Percentiles rank a stretch among this genome's conserved stretches.
These are phyloP conservation scores for Atalantia buxifolia DNA, from an alignment of 345 rosid genomes.

Conservation along the genomic window DNA sequence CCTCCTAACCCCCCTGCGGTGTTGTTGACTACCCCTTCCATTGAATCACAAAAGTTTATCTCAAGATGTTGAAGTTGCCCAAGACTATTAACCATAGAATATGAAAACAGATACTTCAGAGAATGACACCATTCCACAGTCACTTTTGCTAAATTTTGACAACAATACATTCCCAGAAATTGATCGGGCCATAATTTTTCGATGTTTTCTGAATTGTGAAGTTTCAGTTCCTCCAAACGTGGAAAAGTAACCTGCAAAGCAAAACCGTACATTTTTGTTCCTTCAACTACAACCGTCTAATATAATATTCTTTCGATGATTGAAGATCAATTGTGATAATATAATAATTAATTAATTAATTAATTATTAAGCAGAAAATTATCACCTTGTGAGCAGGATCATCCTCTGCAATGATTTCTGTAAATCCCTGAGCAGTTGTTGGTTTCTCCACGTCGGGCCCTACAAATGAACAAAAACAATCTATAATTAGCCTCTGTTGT, in stretches of 20 bases:
- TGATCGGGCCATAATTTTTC: no score
- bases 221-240: no score
- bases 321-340: no score
- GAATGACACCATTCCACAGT: rapidly evolving
- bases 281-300: not conserved
- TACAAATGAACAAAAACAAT: not conserved
- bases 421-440: not conserved
- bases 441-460: not conserved
- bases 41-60: not conserved
- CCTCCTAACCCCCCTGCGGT: no score
- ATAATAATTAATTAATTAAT: no score
- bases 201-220: no score
- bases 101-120: not conserved
- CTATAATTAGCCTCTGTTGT: no score
- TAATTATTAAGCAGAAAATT: not conserved
- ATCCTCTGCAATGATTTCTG: not conserved
- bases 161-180: no score
- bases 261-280: not conserved
- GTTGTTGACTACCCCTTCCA: slow-evolving; percentile 18
- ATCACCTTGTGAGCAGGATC: not conserved
- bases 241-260: not conserved
- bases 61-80: not conserved
- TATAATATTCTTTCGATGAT: no score
- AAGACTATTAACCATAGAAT: slow-evolving; percentile 2
- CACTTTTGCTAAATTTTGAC: no score